Evolutionary conservation across 2,329 filamentous ascomycete genomes (phyloP), one percentile per base, ranked within the genome.

Genomic region (Claviceps sp.): DNA sequence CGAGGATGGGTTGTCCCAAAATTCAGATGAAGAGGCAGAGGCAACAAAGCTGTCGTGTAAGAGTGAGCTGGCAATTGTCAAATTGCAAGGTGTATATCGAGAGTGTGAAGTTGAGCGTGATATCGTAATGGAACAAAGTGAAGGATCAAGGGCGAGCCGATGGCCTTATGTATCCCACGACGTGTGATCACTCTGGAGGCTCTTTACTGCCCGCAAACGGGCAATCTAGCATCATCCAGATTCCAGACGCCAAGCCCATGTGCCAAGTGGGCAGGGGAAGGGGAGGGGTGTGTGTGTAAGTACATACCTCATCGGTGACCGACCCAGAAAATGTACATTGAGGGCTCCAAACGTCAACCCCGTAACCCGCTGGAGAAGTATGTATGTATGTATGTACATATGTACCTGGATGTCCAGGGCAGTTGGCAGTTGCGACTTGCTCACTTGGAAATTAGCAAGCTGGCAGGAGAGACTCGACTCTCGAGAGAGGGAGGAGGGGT

Each of bases 161-260:
- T 56, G 58, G 54, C 59, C 59, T 64, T 63, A 62, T 63, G 62
- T 64, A 64, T 62, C 56, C 58, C 57, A 52, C 54, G 56, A n/a
- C n/a, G 19, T n/a, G n/a, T 48, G 22, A 17, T 22, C 8, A 30
- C 22, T 42, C 47, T 30, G 38, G 43, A 48, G 42, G 37, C 50
- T 52, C 53, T 14, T 10, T 40, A 41, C 22, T 43, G 47, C 30
- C 42, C 46, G 42, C 30, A 50, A 41, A 62, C 61, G 58, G 61
- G 61, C 57, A 64, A 62, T 65, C 62, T 64, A 63, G 54, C 50
- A 50, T 52, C 45, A 39, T 41, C 45, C 43, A 48, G 40, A 40
- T 47, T 41, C 45, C 43, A 48, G 40, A 40, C 51, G 43, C 47
- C 50, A 37, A 34, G 42, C 30, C 30, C 30, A 34, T 34, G 46